Evolutionary conservation across 225 moss, liverwort and hornwort genomes (phyloP), one percentile per base, ranked within the genome.

Genomic region (Physcomitrellopsis africana): DNA sequence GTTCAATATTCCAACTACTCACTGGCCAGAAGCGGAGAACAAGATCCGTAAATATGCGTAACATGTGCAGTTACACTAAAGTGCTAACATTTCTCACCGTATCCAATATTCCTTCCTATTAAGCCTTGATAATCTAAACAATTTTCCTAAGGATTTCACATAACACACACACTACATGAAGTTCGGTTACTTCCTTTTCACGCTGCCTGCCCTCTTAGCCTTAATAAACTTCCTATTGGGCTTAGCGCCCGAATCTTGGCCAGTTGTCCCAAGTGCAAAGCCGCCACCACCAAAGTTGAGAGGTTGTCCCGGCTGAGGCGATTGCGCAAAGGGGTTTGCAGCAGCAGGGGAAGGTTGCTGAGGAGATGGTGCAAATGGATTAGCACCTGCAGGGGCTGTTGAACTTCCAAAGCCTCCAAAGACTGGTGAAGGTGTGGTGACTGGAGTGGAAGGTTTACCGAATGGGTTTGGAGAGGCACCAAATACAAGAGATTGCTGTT

Each of bases 231-330:
- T 89, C 55, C 89, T 76, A 12, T 48, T 74, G 17, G 83, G 74
- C 68, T 89, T 89, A 12, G 73, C 51, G 62, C 85, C 78, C 32
- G 79, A 51, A 15, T 89, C 89, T 79, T 83, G 85, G 18, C 89
- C 86, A 18, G 89, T 83, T 5, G 89, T 81, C 41, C 89, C 89
- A 58, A 86, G 72, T 17, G 83, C 73, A 69, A 89, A 89, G 26
- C 73, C 79, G 55, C 89, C 89, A 22, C 89, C 89, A 72, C 76
- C 81, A 72, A 89, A 89, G 66, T 81, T 79, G n/a, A 89, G 81
- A 66, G 72, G 76, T 49, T 87, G 81, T 49, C 64, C 84, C 61
- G 74, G 87, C 68, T 85, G 88, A 23, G 89, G 71, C 27, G 88
- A 73, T 59, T 67, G 76, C 3, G 81, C 81, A 56, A 89, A 89